Conservation (phyloP, 2,329 filamentous ascomycete genomes). For the Fusarium chaquense region DNA sequence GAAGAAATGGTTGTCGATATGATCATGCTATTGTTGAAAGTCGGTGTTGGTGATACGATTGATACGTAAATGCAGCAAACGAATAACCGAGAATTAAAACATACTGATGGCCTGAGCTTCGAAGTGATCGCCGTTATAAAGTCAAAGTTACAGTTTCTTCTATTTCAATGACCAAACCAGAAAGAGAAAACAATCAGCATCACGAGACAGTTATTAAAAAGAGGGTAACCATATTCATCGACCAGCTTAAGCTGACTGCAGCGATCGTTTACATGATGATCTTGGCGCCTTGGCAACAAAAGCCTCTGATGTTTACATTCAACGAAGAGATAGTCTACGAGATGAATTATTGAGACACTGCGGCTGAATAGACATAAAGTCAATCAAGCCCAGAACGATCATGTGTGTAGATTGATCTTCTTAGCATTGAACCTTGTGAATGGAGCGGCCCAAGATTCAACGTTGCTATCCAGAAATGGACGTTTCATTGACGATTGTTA, state of each 20-base stretch:
- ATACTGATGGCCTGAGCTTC: not conserved
- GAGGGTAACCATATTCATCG: conserved; percentile 16
- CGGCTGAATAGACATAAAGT: not conserved
- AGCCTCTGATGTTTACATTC: conserved; percentile 3
- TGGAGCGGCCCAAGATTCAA: not conserved
- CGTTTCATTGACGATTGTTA: conserved; percentile 11
- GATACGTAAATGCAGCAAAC: not conserved
- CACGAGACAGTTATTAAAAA: conserved; percentile 7
- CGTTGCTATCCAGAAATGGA: conserved; percentile 1
- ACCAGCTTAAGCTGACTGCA: not conserved
- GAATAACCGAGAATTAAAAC: not conserved
- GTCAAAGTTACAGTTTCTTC: conserved; percentile 1
- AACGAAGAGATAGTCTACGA: not conserved
- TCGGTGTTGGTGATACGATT: conserved; percentile 2
- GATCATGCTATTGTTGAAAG: not conserved
- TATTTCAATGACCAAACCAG: not conserved
- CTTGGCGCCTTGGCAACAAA: conserved; percentile 30
- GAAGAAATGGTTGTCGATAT: not conserved
- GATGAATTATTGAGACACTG: not conserved
- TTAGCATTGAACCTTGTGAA: not conserved
- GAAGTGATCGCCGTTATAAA: not conserved
- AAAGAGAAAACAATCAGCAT: conserved; percentile 10
- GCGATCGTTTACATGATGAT: conserved; percentile 19
- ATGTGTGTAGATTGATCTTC: not conserved
- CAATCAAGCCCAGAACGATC: not conserved